These are phyloP conservation scores for Aureobasidium sp. DNA, from an alignment of 2,329 filamentous ascomycete genomes.

Conservation along the genomic window DNA sequence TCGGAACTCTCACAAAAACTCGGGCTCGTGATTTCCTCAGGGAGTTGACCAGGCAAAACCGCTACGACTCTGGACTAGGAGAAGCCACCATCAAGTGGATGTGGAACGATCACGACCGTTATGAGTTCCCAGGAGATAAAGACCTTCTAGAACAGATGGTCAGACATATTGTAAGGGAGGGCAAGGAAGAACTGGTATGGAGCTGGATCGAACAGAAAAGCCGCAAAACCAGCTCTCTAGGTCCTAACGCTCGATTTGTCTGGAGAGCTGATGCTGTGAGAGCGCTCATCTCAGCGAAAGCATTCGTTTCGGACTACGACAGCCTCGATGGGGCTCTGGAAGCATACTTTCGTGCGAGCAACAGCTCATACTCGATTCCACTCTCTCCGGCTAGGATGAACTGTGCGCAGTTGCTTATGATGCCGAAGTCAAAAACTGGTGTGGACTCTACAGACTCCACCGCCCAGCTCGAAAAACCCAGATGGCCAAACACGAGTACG, in stretches of 20 bases:
- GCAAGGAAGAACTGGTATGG: not conserved
- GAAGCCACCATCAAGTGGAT: not conserved
- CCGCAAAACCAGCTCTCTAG: not conserved
- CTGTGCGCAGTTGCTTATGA: not conserved
- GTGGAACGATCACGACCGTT: not conserved
- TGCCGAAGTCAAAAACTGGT: not conserved
- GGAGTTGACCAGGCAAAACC: not conserved
- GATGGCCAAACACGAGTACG: not conserved
- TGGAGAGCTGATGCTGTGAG: not conserved
- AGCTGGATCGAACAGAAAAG: not conserved
- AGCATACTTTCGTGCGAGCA: not conserved
- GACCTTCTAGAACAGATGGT: not conserved
- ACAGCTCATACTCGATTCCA: not conserved
- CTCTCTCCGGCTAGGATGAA: not conserved
- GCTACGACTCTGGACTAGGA: not conserved
- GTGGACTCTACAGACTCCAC: not conserved
- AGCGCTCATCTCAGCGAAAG: not conserved
- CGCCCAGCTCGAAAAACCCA: not conserved
- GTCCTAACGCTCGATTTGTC: not conserved
- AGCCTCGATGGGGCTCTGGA: not conserved
- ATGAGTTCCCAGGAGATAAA: not conserved
- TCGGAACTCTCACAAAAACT: not conserved
- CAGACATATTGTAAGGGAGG: not conserved
- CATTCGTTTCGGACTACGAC: not conserved
- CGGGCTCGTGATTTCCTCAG: not conserved